Percentiles rank a stretch among this genome's conserved stretches.
Evolutionary conservation across 768 basidiomycete genomes (phyloP).

Genomic region (Macrolepiota albuminosa): DNA sequence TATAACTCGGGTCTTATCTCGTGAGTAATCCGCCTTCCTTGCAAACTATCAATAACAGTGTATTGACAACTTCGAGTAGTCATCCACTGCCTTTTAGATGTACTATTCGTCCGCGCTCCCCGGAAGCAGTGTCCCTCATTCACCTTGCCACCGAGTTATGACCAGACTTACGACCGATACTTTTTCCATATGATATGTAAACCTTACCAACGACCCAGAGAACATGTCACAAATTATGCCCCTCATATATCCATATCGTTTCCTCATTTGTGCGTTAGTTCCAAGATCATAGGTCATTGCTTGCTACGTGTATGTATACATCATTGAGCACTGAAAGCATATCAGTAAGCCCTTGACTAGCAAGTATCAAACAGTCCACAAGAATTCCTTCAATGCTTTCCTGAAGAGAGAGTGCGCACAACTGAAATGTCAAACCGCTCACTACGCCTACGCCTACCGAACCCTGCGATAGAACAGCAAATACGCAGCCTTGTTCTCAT

Average conservation of each 20-base stretch:
- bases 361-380: neutral
- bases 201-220: neutral
- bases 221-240: neutral
- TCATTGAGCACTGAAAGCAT: neutral
- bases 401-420: neutral
- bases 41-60: neutral
- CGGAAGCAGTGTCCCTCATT: neutral
- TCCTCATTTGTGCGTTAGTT: neutral
- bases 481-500: conserved; percentile 68
- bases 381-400: neutral
- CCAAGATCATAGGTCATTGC: neutral
- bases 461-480: conserved; percentile 79
- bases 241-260: neutral
- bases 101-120: neutral
- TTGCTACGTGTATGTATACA: neutral
- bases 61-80: neutral
- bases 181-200: neutral
- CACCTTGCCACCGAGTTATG: neutral
- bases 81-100: neutral
- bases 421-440: too few species aligned
- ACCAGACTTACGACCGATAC: neutral
- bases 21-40: neutral
- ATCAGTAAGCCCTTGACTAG: neutral
- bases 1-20: neutral
- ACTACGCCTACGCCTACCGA: conserved; percentile 15